Conservation (phyloP, 1,139 yeast genomes). For the Lodderomyces jiufengensis region DNA sequence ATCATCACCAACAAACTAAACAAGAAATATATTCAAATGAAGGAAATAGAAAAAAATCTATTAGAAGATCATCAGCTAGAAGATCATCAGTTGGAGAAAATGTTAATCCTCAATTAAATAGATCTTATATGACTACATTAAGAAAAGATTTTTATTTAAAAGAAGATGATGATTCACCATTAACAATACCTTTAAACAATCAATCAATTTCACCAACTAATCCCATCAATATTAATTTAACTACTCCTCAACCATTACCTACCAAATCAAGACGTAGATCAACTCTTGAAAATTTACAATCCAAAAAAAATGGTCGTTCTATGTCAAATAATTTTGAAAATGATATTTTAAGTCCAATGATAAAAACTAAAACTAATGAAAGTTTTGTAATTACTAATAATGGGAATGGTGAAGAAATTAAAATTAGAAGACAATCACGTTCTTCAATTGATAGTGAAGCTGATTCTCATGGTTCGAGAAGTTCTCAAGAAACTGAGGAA, state of each 20-base stretch:
- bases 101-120: slow-evolving; percentile 3
- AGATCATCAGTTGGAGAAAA: slow-evolving; percentile 6
- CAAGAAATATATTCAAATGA: neutral
- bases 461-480: slow-evolving; percentile 68
- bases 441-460: slow-evolving; percentile 56
- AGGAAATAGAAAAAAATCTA: neutral
- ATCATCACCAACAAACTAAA: neutral
- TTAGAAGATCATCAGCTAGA: slow-evolving; percentile 6
- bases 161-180: slow-evolving; percentile 10
- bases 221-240: slow-evolving; percentile 3
- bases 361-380: slow-evolving; percentile 32
- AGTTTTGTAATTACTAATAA: slow-evolving; percentile 14
- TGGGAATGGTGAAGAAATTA: slow-evolving; percentile 3
- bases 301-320: slow-evolving; percentile 10
- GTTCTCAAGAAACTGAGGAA: slow-evolving; percentile 86
- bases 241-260: slow-evolving; percentile 5
- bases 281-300: slow-evolving; percentile 22
- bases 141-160: slow-evolving; percentile 14
- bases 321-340: slow-evolving; percentile 22
- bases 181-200: slow-evolving; percentile 6
- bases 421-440: slow-evolving; percentile 30
- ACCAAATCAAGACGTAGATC: slow-evolving; percentile 19
- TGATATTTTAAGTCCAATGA: slow-evolving; percentile 33
- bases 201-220: neutral
- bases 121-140: slow-evolving; percentile 12